A percentile compares a stretch with the other conserved stretches of the same genome.
These are phyloP conservation scores for Penicillium janthinellum DNA, from an alignment of 2,329 filamentous ascomycete genomes.

Conservation along the genomic window DNA sequence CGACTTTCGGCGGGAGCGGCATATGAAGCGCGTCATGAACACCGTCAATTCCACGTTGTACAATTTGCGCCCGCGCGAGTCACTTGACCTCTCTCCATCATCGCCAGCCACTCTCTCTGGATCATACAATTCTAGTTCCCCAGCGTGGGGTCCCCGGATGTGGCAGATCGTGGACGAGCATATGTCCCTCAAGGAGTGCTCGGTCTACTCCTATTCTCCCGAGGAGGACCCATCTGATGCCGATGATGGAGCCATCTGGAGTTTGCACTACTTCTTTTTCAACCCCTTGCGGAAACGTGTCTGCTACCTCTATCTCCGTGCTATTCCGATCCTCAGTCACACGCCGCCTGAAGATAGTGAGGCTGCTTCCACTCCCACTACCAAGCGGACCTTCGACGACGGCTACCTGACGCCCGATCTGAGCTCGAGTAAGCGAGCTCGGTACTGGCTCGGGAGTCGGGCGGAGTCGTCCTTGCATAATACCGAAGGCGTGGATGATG, in stretches of 20 bases:
- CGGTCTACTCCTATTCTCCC: conserved; percentile 85
- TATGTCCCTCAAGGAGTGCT: conserved; percentile 88
- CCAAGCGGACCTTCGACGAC: conserved; percentile 52
- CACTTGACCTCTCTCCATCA: conserved; percentile 43
- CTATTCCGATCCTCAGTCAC: conserved; percentile 72
- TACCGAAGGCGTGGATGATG: conserved; percentile 47
- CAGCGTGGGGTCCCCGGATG: conserved; percentile 82
- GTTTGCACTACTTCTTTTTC: conserved; percentile 96
- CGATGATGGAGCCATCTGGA: conserved; percentile 93
- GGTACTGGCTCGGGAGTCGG: conserved; percentile 81
- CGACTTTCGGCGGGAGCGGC: conserved; percentile 86
- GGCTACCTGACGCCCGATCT: conserved; percentile 53
- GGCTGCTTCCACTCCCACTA: conserved; percentile 44
- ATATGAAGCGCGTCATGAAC: conserved; percentile 78
- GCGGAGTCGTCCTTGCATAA: conserved; percentile 47
- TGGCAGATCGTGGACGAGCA: conserved; percentile 93
- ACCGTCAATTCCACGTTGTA: conserved; percentile 84
- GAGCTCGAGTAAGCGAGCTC: conserved; percentile 76
- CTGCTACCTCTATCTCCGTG: conserved; percentile 88
- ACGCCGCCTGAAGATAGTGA: conserved; percentile 55
- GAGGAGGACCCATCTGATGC: conserved; percentile 90
- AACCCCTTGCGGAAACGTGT: conserved; percentile 90
- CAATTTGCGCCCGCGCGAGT: conserved; percentile 72
- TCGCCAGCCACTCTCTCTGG: conserved; percentile 47
- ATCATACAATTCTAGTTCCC: conserved; percentile 53